Evolutionary conservation across 140 eudicot species (phyloP).

Genomic region (Oenanthe javanica): DNA sequence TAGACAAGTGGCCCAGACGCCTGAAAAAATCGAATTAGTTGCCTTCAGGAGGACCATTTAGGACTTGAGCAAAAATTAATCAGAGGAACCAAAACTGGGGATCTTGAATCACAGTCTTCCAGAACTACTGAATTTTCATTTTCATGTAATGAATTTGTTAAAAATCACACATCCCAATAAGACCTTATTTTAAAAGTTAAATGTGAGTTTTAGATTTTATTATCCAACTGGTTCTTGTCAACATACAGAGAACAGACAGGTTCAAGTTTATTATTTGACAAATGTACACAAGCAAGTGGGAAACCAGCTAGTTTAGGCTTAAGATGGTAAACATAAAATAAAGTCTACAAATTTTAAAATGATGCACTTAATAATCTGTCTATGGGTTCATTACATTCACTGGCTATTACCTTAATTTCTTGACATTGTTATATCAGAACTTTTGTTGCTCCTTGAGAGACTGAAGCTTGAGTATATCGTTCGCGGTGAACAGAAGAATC

Average conservation of each 20-base stretch:
- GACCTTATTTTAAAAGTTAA: background rate
- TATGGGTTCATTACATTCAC: background rate
- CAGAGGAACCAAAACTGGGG: too few relatives aligned
- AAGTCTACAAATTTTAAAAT: too few relatives aligned
- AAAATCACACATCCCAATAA: background rate
- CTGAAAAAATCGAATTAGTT: too few relatives aligned
- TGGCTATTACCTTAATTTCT: background rate
- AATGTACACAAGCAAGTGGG: too few relatives aligned
- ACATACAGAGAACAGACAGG: background rate
- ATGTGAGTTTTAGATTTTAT: background rate
- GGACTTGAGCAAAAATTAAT: background rate
- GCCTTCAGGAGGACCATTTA: too few relatives aligned
- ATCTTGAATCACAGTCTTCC: background rate
- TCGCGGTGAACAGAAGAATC: slow-evolving; percentile 86
- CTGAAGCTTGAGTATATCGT: slow-evolving; percentile 90
- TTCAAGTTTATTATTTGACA: too few relatives aligned
- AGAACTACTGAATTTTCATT: background rate
- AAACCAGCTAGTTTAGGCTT: too few relatives aligned
- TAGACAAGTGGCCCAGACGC: too few relatives aligned
- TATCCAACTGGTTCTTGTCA: background rate
- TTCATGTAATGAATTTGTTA: background rate
- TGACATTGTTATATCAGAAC: slow-evolving; percentile 42
- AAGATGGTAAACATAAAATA: too few relatives aligned
- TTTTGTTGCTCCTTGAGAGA: slow-evolving; percentile 94
- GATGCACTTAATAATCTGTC: background rate